Conservation (phyloP, 768 basidiomycete genomes). For the Mycena filopes region DNA sequence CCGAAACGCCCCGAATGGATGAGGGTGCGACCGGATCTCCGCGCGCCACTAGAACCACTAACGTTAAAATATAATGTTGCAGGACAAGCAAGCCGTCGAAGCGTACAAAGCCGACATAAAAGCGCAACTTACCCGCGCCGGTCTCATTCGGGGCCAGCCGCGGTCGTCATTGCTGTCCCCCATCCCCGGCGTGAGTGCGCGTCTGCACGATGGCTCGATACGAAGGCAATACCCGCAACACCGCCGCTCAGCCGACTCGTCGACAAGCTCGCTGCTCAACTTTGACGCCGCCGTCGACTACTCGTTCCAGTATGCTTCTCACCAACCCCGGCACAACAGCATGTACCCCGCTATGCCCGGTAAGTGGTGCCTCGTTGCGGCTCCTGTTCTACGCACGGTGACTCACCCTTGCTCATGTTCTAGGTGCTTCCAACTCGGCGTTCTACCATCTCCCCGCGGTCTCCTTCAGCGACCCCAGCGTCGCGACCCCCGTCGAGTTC, state of each 20-base stretch:
- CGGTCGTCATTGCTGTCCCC: slow-evolving; percentile 63
- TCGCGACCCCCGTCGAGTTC: slow-evolving; percentile 38
- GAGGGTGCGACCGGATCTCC: slow-evolving; percentile 60
- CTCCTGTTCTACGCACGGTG: slow-evolving; percentile 30
- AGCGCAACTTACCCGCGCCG: slow-evolving; percentile 78
- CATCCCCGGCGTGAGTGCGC: slow-evolving; percentile 14
- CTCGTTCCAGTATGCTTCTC: slow-evolving; percentile 35
- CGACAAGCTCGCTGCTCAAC: slow-evolving; percentile 24
- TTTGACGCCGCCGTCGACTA: slow-evolving; percentile 33
- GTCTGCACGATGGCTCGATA: slow-evolving; percentile 26
- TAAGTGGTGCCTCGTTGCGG: slow-evolving; percentile 40
- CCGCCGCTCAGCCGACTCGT: slow-evolving; percentile 46
- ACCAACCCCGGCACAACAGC: slow-evolving; percentile 38
- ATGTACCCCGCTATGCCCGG: slow-evolving; percentile 57
- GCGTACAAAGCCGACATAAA: slow-evolving; percentile 88
- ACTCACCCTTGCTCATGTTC: slow-evolving; percentile 34
- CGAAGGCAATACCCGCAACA: slow-evolving; percentile 41
- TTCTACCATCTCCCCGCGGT: slow-evolving; percentile 50
- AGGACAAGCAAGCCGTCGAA: slow-evolving; percentile 88
- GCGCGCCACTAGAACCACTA: slow-evolving; percentile 29
- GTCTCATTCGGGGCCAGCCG: slow-evolving; percentile 86
- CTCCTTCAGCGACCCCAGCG: slow-evolving; percentile 46
- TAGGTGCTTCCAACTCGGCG: slow-evolving; percentile 51
- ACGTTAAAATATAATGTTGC: slow-evolving; percentile 25
- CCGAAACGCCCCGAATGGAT: slow-evolving; percentile 90